Evolutionary conservation across 129 eudicot genomes (phyloP).

Genomic region (Helianthus annuus): DNA sequence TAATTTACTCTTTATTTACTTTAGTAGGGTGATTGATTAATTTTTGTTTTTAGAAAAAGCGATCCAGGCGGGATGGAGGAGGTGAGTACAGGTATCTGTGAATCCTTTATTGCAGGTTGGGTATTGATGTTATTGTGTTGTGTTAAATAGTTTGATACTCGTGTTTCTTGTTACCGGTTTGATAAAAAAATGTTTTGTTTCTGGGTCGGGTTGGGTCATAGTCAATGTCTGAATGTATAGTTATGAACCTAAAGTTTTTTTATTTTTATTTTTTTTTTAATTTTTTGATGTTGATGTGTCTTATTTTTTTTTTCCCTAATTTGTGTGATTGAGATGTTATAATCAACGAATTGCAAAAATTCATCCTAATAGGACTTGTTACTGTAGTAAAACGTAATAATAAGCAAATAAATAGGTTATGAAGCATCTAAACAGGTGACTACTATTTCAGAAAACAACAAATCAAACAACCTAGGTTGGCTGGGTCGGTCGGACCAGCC

Average conservation of each 20-base stretch:
- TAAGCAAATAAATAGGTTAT: no score
- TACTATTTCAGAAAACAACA: no score
- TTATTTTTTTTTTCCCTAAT: not conserved
- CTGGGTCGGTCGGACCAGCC: no score
- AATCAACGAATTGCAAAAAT: no score
- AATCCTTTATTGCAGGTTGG: conserved; percentile 31
- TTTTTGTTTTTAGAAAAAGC: conserved; percentile 52
- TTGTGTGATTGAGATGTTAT: conserved; percentile 18
- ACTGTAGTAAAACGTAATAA: no score
- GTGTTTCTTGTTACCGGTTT: conserved; percentile 43
- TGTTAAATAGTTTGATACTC: conserved; percentile 32
- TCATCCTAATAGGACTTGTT: no score
- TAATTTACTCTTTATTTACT: not conserved
- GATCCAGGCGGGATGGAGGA: conserved; percentile 76
- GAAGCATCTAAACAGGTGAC: no score
- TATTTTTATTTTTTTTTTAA: not conserved
- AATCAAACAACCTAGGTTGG: no score
- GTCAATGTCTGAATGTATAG: conserved; percentile 38
- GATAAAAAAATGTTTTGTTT: conserved; percentile 17
- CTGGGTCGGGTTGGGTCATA: conserved; percentile 23
- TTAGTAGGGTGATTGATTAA: not conserved
- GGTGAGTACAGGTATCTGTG: conserved; percentile 46
- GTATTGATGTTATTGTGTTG: conserved; percentile 39
- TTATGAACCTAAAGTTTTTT: conserved; percentile 27
- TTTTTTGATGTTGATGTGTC: conserved; percentile 22